A percentile compares a stretch with the other conserved stretches of the same genome.
Evolutionary conservation across 2,329 filamentous ascomycete species (phyloP).

Genomic region (Diaporthe citriasiana): DNA sequence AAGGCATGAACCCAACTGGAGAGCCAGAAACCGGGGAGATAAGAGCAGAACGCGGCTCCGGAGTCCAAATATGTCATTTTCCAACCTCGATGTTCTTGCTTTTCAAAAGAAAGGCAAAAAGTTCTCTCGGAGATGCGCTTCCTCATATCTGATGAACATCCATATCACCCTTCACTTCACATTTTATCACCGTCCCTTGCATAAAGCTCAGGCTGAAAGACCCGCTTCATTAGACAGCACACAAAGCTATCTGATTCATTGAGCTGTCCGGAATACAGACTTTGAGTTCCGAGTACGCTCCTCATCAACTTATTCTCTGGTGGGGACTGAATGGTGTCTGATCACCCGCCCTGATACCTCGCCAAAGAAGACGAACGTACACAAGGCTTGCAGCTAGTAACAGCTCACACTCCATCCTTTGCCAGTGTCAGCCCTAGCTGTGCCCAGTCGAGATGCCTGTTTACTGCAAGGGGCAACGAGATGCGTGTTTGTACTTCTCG

Average conservation of each 20-base stretch:
- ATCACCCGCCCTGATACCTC: not conserved
- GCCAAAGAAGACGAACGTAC: not conserved
- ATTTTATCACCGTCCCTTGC: not conserved
- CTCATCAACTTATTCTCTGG: not conserved
- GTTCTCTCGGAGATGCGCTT: not conserved
- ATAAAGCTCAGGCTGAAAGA: not conserved
- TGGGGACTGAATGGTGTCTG: not conserved
- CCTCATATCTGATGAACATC: not conserved
- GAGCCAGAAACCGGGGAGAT: no score
- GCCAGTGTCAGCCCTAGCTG: slow-evolving; percentile 7
- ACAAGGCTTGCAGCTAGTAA: slow-evolving; percentile 32
- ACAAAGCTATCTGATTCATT: not conserved
- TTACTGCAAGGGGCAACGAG: slow-evolving; percentile 13
- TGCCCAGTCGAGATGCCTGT: not conserved
- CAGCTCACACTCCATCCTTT: not conserved
- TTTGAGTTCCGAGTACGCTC: not conserved
- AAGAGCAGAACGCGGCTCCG: not conserved
- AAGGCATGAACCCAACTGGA: no score
- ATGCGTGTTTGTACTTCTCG: not conserved
- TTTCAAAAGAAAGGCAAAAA: not conserved
- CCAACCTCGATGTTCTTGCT: not conserved
- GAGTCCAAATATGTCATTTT: no score
- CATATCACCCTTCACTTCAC: no score
- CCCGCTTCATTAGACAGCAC: not conserved
- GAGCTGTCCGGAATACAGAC: not conserved